These are phyloP conservation scores for Waitea zeae DNA, from an alignment of 1,284 basidiomycete species.

Conservation along the genomic window DNA sequence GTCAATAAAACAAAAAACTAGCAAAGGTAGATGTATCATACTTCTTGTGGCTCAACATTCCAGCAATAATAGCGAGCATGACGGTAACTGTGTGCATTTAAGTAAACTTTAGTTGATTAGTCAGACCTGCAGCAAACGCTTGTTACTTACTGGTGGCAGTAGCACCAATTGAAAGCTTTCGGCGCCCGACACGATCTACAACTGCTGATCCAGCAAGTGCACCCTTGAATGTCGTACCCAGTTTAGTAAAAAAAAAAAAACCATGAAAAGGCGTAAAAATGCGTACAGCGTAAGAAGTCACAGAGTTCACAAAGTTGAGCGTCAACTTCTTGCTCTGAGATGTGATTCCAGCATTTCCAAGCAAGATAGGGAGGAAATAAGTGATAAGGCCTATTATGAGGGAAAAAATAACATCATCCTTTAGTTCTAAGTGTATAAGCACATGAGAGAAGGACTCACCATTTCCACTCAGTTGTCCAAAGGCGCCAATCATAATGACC, in stretches of 20 bases:
- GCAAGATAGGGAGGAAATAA: constrained; percentile 28
- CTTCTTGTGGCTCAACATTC: constrained; percentile 20
- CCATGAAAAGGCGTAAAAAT: too few relatives aligned
- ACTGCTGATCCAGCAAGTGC: constrained; percentile 26
- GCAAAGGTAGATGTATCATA: too few relatives aligned
- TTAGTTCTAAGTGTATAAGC: background rate
- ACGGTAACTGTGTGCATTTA: too few relatives aligned
- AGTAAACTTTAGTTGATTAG: too few relatives aligned
- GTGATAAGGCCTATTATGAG: constrained; percentile 29
- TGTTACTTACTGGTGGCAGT: too few relatives aligned
- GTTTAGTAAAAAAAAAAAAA: too few relatives aligned
- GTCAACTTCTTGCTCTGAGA: constrained; percentile 22
- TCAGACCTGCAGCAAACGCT: too few relatives aligned
- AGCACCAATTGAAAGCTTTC: constrained; percentile 19
- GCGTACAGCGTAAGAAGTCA: constrained; percentile 23
- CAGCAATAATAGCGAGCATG: constrained; percentile 24
- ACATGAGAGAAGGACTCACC: constrained; percentile 8
- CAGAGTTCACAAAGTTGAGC: constrained; percentile 31
- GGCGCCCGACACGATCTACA: constrained; percentile 24
- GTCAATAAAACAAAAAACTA: too few relatives aligned
- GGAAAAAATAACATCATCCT: background rate
- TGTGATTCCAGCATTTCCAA: constrained; percentile 25
- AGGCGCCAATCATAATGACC: constrained; percentile 28
- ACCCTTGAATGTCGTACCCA: too few relatives aligned
- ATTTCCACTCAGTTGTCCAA: too few relatives aligned